Evolutionary conservation across 2,329 filamentous ascomycete species (phyloP).

Genomic region (Eutypella sp.): DNA sequence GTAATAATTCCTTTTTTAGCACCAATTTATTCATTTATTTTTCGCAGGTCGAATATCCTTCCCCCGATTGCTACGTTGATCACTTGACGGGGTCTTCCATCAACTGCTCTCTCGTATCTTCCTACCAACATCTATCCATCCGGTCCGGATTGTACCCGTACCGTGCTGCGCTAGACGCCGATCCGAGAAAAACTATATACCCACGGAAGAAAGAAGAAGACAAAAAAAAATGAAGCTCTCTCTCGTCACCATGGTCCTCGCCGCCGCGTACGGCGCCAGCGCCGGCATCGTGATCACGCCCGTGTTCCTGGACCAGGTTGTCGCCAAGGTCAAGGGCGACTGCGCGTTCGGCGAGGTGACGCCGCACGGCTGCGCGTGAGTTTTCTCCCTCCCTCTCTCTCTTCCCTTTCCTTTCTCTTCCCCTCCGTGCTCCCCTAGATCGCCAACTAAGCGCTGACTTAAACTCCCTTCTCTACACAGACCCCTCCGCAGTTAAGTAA

Average conservation of each 20-base stretch:
- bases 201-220: background rate
- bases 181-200: too few relatives aligned
- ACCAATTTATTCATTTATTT: too few relatives aligned
- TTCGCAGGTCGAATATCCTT: too few relatives aligned
- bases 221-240: constrained; percentile 36
- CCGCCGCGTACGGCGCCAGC: constrained; percentile 33
- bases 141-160: too few relatives aligned
- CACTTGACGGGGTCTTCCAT: too few relatives aligned
- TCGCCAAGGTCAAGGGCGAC: constrained; percentile 42
- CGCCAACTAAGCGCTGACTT: background rate
- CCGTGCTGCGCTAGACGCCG: too few relatives aligned
- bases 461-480: too few relatives aligned
- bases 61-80: too few relatives aligned
- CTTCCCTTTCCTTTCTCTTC: background rate
- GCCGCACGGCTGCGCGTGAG: constrained; percentile 53
- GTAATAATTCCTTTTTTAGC: too few relatives aligned
- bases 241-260: constrained; percentile 34
- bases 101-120: too few relatives aligned
- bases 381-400: constrained; percentile 6
- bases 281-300: constrained; percentile 54
- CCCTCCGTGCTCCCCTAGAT: background rate
- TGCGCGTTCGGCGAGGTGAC: constrained; percentile 54
- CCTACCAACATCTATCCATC: too few relatives aligned
- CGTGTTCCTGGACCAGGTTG: constrained; percentile 45
- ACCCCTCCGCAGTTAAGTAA: too few relatives aligned